A percentile compares a stretch with the other conserved stretches of the same genome.
phyloP scores from a whole-genome alignment of 1,284 basidiomycete genomes.

The Pterulicium gracile region DNA sequence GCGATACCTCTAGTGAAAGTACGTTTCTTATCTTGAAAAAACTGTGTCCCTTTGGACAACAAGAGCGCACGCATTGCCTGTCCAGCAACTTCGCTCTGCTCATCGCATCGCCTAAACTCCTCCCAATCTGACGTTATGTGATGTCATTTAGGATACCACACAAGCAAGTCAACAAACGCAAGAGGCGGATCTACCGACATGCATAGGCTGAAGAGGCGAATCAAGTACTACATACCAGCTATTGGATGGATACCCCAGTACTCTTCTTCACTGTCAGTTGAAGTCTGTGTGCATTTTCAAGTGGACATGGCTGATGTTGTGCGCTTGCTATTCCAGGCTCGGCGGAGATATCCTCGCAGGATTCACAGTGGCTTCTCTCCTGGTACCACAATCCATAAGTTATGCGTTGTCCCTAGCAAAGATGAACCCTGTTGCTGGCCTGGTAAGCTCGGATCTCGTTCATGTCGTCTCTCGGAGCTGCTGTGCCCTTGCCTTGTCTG shows the following conservation, averaged over 20 bases:
- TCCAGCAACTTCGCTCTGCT: neutral
- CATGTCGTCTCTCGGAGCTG: conserved; percentile 11
- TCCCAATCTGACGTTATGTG: neutral
- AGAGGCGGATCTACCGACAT: too few species aligned
- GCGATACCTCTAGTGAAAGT: neutral
- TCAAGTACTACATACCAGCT: conserved; percentile 60
- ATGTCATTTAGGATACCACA: neutral
- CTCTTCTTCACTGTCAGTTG: conserved; percentile 58
- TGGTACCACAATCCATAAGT: conserved; percentile 88
- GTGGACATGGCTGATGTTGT: neutral
- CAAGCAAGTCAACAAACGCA: neutral
- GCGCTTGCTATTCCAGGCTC: conserved; percentile 34
- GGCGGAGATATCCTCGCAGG: conserved; percentile 79
- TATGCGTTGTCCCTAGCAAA: conserved; percentile 84
- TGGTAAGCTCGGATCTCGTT: conserved; percentile 42
- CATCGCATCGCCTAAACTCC: neutral
- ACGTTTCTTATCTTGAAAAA: neutral
- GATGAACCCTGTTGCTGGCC: conserved; percentile 71
- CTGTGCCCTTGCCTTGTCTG: too few species aligned
- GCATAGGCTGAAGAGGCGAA: neutral
- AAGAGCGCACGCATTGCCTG: too few species aligned
- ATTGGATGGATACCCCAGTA: conserved; percentile 81
- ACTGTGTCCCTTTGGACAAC: too few species aligned
- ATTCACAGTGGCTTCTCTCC: conserved; percentile 78
- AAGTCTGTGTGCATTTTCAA: conserved; percentile 11